A percentile compares a stretch with the other conserved stretches of the same genome.
These are phyloP conservation scores for Ophiostoma populinum DNA, from an alignment of 2,329 filamentous ascomycete species.

Conservation along the genomic window DNA sequence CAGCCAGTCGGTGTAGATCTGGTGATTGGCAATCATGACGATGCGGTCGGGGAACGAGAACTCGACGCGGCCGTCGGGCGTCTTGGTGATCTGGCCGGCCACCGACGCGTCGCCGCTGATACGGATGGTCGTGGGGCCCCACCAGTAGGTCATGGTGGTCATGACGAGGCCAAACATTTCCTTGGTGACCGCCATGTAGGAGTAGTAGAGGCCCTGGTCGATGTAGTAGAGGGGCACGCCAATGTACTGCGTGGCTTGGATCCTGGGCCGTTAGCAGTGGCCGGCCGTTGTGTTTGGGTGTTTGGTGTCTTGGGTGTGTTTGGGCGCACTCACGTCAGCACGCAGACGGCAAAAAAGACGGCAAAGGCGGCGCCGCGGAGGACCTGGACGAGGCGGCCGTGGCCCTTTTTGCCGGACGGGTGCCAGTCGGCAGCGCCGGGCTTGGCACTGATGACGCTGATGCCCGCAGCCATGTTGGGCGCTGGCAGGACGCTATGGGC, in stretches of 20 bases:
- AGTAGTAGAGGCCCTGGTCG: conserved; percentile 63
- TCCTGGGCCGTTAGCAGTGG: conserved; percentile 24
- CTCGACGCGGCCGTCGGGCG: conserved; percentile 53
- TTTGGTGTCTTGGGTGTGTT: too few species aligned
- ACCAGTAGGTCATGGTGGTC: conserved; percentile 70
- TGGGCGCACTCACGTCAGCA: conserved; percentile 26
- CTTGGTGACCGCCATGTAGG: conserved; percentile 78
- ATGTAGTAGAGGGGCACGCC: conserved; percentile 61
- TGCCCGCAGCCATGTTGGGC: conserved; percentile 14
- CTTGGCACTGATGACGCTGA: conserved; percentile 8
- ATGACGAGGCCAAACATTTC: conserved; percentile 64
- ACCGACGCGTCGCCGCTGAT: conserved; percentile 75
- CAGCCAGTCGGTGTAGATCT: conserved; percentile 80
- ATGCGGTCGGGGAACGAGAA: conserved; percentile 69
- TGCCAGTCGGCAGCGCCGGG: conserved; percentile 18
- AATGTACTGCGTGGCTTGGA: conserved; percentile 56
- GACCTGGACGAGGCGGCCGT: conserved; percentile 31
- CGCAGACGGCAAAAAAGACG: conserved; percentile 34
- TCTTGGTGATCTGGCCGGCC: conserved; percentile 53
- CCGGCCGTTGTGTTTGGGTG: too few species aligned
- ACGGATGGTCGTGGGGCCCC: conserved; percentile 67
- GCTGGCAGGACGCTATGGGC: conserved; percentile 16
- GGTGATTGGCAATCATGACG: conserved; percentile 75
- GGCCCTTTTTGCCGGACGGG: conserved; percentile 36
- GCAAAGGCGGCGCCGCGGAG: conserved; percentile 33